phyloP scores from a whole-genome alignment of 2,329 filamentous ascomycete genomes.

The Arthrobotrys musiformis region DNA sequence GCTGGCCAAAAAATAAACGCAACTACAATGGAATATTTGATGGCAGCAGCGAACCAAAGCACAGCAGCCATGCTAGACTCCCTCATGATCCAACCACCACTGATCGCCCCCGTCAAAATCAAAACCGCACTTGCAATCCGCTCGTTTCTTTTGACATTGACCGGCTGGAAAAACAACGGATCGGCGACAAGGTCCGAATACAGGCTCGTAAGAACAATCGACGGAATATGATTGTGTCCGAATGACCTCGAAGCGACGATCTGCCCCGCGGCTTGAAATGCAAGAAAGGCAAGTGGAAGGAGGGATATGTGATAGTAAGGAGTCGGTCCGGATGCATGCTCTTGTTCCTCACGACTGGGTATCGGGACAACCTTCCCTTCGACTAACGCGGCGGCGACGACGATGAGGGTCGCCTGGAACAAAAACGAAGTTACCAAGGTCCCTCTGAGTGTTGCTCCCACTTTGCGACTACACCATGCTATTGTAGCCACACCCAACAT shows the following conservation, averaged over 20 bases:
- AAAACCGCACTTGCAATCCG: slow-evolving; percentile 65
- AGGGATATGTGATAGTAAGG: slow-evolving; percentile 64
- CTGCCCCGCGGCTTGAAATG: slow-evolving; percentile 69
- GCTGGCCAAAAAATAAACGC: slow-evolving; percentile 42
- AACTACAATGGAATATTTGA: slow-evolving; percentile 64
- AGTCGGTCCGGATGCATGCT: slow-evolving; percentile 61
- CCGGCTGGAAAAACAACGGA: slow-evolving; percentile 64
- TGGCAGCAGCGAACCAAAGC: slow-evolving; percentile 65
- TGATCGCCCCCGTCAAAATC: slow-evolving; percentile 66
- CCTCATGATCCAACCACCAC: slow-evolving; percentile 66
- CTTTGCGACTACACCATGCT: slow-evolving; percentile 63
- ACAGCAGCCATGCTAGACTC: slow-evolving; percentile 63
- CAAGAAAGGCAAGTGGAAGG: slow-evolving; percentile 66
- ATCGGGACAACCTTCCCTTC: slow-evolving; percentile 64
- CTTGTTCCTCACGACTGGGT: slow-evolving; percentile 62
- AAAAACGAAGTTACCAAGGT: slow-evolving; percentile 67
- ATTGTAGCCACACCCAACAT: slow-evolving; percentile 67
- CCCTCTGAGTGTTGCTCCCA: slow-evolving; percentile 62
- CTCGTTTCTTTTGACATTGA: slow-evolving; percentile 68
- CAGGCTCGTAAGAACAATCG: slow-evolving; percentile 69
- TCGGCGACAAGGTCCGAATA: slow-evolving; percentile 69
- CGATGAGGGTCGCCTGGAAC: slow-evolving; percentile 67
- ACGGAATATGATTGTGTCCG: slow-evolving; percentile 68
- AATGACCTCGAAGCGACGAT: slow-evolving; percentile 67
- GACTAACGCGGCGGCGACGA: slow-evolving; percentile 68